Evolutionary conservation across 139 green algal species (phyloP).

Genomic region (Chlamydomonas sp.): DNA sequence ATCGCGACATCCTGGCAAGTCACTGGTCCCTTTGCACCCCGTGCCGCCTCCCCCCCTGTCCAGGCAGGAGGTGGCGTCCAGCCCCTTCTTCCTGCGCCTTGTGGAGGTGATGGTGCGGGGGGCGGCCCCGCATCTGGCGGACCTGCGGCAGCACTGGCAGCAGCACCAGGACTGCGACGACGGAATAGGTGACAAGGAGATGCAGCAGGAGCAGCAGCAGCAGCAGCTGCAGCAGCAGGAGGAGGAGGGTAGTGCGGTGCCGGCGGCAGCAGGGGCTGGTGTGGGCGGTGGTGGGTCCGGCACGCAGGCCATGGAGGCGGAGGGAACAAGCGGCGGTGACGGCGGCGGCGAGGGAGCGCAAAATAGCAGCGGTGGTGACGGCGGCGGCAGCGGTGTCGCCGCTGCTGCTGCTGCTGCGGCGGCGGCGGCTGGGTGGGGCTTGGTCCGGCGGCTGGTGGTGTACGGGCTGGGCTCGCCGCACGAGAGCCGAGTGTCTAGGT

Average conservation of each 20-base stretch:
- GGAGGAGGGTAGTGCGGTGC: background rate
- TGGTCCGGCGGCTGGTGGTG: conserved; percentile 49
- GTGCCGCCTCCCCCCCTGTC: background rate
- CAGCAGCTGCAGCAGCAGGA: background rate
- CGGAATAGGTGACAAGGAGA: no score
- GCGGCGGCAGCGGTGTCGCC: background rate
- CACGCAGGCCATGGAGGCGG: background rate
- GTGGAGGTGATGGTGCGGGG: background rate
- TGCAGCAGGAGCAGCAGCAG: background rate
- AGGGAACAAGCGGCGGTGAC: background rate
- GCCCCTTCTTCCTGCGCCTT: conserved; percentile 19
- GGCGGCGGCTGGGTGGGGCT: background rate
- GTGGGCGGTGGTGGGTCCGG: background rate
- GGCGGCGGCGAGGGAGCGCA: background rate
- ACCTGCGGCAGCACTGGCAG: background rate
- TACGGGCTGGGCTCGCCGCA: conserved; percentile 67
- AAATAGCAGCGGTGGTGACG: background rate
- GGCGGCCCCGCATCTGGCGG: background rate
- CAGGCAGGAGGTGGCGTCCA: conserved; percentile 19
- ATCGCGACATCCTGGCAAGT: background rate
- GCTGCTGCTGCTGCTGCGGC: background rate
- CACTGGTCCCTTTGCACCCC: no score
- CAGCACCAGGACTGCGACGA: background rate
- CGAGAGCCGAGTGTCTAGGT: conserved; percentile 41
- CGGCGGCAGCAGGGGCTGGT: background rate